Evolutionary conservation across 768 basidiomycete species (phyloP).

Genomic region (Russula olivacea): DNA sequence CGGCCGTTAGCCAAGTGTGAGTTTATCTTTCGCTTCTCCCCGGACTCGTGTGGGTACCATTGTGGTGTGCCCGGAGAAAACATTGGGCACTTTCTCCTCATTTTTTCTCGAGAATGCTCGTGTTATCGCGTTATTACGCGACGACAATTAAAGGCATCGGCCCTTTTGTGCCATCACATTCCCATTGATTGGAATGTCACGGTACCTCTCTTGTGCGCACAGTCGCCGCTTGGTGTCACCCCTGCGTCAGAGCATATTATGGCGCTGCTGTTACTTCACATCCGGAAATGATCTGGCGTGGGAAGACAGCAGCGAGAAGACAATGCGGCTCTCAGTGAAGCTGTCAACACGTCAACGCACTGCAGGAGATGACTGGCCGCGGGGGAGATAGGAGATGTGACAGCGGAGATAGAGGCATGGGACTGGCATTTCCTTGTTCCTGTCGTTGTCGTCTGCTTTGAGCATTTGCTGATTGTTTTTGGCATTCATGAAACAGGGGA

Average conservation of each 20-base stretch:
- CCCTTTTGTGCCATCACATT: background rate
- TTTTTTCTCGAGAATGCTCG: no score
- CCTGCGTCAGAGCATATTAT: background rate
- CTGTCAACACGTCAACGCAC: background rate
- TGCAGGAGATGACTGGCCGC: background rate
- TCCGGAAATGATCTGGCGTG: conserved; percentile 19
- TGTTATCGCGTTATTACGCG: background rate
- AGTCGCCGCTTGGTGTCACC: background rate
- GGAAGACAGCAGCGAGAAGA: background rate
- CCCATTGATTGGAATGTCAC: background rate
- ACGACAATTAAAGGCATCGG: background rate
- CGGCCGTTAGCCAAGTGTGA: conserved; percentile 44
- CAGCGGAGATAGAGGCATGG: background rate
- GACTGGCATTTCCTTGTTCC: background rate
- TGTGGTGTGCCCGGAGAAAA: background rate
- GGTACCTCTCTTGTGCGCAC: background rate
- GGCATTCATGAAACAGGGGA: conserved; percentile 22
- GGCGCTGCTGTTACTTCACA: background rate
- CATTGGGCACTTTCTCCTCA: background rate
- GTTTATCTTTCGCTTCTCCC: conserved; percentile 21
- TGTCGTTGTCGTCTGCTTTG: background rate
- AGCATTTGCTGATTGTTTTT: conserved; percentile 14
- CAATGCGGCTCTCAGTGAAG: conserved; percentile 7
- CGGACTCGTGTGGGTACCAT: background rate
- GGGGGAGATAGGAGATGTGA: background rate